Evolutionary conservation across 176 grass and related monocot genomes (phyloP), one percentile per base, ranked within the genome.

Genomic region (Oryza nivara): DNA sequence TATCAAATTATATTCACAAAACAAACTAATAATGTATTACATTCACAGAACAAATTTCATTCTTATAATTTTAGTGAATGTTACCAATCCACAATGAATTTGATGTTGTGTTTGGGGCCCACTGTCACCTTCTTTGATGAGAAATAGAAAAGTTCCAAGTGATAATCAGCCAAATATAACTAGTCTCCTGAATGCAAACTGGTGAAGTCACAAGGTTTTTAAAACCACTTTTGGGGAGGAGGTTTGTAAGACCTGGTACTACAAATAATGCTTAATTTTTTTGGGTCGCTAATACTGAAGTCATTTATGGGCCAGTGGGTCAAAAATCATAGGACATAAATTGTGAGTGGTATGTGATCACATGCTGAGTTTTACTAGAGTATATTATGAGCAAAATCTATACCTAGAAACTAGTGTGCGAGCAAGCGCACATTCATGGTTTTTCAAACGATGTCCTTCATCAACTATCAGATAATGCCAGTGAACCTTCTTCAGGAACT

Each of bases 391-490:
- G 51, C 61, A 81, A 70, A 93, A 15, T 14, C 22, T 92, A 84
- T 99, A 99, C 96, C 93, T 93, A 0, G 93, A 85, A 89, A 94
- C 93, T 82, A 99, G 82, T 17, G 96, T 94, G 49, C 76, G 90
- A 76, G 96, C 87, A 92, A 99, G 96, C 84, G 96, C 96, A 54
- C 93, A 99, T 76, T 99, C 96, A 84, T 99, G 96, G 73, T 99
- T 99, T 94, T 99, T 99, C 84, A 99, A 84, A 52, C 96, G 96
- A 85, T 99, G 96, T 38, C 93, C 96, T 89, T 99, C 96, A 75
- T 99, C 96, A 80, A 99, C 96, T 87, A 99, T 91, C 88, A 99
- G 86, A 82, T 99, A 99, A 78, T 89, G 84, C 96, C 96, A 99
- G 83, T 96, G 52, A 96, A 96, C 90, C 83, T 99, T 99, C 83